Base-by-base conservation (phyloP, 179 eudicot species). In the Gypsophila paniculata region DNA sequence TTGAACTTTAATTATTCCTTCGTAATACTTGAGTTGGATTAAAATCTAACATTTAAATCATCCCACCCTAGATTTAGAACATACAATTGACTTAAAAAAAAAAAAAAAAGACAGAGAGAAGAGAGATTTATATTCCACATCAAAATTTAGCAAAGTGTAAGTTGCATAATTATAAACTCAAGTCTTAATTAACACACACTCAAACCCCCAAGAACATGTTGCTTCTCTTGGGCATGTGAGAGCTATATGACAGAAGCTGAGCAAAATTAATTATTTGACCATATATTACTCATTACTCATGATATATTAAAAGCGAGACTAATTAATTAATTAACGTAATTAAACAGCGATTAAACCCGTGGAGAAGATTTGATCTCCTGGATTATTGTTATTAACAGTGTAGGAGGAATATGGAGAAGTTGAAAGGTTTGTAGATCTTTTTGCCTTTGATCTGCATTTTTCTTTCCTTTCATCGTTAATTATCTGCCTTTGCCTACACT, bases 401-500 rank as follows among this genome's bases (percentile, higher is more conserved):
- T 29, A 29, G 34, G 46, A 64, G 12, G 38, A 36, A 71, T 61
- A 82, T 1, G 86, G 74, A 0, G 84, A 82, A 54, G 52, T 73
- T 9, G 87, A 71, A 64, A 82, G 75, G 21, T 76, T 76, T 54
- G 15, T 34, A 4, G 85, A 79, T 79, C 79, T 77, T 11, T 84
- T 74, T 52, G 78, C 86, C 63, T 78, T 79, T 2, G 90, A 81
- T 25, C 86, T 79, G 39, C 86, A 65, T 55, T 78, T 71, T 63
- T 89, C 93, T 74, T 75, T 91, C 78, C 76, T 81, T 69, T 91
- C 93, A 54, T 90, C 96, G 8, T 61, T 66, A 70, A 72, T 65
- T 21, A 91, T 91, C 51, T 91, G 91, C 65, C 77, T 86, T 82
- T 80, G 82, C 72, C 96, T 82, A 72, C 97, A 91, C 74, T 91